Conservation (phyloP, 163 green algal species). For the Scenedesmus sp. region DNA sequence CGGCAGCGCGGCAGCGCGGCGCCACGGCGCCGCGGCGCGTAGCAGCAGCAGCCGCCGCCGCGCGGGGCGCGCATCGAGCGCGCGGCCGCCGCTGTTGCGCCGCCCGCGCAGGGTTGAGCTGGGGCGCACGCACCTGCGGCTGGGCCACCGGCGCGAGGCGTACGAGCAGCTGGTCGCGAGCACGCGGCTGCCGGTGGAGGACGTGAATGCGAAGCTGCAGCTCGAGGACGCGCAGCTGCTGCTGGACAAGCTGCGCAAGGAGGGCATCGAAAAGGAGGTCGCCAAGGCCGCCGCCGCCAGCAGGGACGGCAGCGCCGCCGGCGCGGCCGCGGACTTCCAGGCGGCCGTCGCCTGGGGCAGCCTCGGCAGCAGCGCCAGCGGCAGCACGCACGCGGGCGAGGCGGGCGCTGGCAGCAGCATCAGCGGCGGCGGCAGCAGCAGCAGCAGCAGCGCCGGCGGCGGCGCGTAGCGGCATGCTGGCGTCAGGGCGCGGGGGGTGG, state of each 20-base stretch:
- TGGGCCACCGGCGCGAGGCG: slow-evolving; percentile 64
- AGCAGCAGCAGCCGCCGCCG: too few species aligned
- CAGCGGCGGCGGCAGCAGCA: neutral
- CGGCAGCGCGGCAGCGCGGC: too few species aligned
- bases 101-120: slow-evolving; percentile 50
- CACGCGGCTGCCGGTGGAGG: slow-evolving; percentile 64
- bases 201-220: slow-evolving; percentile 75
- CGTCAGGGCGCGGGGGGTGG: too few species aligned
- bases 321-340: slow-evolving; percentile 29
- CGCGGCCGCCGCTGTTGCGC: too few species aligned
- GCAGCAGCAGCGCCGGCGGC: neutral
- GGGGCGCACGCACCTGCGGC: slow-evolving; percentile 43
- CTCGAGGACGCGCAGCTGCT: slow-evolving; percentile 57
- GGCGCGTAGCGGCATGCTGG: neutral
- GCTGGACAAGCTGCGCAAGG: slow-evolving; percentile 43
- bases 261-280: too few species aligned
- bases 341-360: slow-evolving; percentile 21
- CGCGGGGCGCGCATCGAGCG: too few species aligned
- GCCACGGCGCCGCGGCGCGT: too few species aligned
- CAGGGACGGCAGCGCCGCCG: neutral
- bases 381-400: neutral
- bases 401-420: slow-evolving; percentile 4
- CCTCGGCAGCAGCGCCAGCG: neutral
- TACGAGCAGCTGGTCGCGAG: slow-evolving; percentile 51
- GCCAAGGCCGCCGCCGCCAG: too few species aligned